Conservation (phyloP, 495 filamentous ascomycete species). For the Aspergillus homomorphus region DNA sequence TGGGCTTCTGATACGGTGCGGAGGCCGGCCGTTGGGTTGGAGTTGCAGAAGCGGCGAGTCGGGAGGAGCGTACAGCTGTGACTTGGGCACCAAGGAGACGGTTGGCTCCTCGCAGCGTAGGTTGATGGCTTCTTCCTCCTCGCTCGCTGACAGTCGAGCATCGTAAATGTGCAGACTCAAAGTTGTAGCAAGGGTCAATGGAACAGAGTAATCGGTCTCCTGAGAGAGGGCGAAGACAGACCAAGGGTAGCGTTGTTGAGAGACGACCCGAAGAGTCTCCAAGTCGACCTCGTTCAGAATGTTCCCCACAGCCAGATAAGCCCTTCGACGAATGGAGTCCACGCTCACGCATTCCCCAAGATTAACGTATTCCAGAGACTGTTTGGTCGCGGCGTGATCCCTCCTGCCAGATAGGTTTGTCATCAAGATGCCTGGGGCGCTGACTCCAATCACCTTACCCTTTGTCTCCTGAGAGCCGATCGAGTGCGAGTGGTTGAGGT, state of each 20-base stretch:
- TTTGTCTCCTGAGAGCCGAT: slow-evolving; percentile 39
- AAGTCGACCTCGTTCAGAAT: slow-evolving; percentile 80
- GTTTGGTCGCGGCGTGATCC: slow-evolving; percentile 39
- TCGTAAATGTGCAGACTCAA: slow-evolving; percentile 83
- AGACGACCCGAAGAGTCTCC: slow-evolving; percentile 68
- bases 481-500: slow-evolving; percentile 60
- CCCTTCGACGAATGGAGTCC: slow-evolving; percentile 65
- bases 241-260: slow-evolving; percentile 73
- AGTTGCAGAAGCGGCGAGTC: slow-evolving; percentile 41
- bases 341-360: slow-evolving; percentile 81
- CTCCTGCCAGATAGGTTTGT: slow-evolving; percentile 41
- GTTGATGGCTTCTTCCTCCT: slow-evolving; percentile 44
- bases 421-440: slow-evolving; percentile 61
- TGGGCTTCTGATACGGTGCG: slow-evolving; percentile 44
- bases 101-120: slow-evolving; percentile 39
- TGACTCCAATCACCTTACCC: slow-evolving; percentile 64
- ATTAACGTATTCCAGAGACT: slow-evolving; percentile 58
- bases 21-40: slow-evolving; percentile 38
- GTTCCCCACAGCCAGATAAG: slow-evolving; percentile 75
- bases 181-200: slow-evolving; percentile 83
- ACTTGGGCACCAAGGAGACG: slow-evolving; percentile 25
- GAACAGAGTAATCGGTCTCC: slow-evolving; percentile 62
- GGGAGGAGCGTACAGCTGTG: slow-evolving; percentile 34
- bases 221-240: slow-evolving; percentile 81
- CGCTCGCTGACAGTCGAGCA: slow-evolving; percentile 49